Conservation (phyloP, 345 rosid species). For the Euphorbia pulcherrima region DNA sequence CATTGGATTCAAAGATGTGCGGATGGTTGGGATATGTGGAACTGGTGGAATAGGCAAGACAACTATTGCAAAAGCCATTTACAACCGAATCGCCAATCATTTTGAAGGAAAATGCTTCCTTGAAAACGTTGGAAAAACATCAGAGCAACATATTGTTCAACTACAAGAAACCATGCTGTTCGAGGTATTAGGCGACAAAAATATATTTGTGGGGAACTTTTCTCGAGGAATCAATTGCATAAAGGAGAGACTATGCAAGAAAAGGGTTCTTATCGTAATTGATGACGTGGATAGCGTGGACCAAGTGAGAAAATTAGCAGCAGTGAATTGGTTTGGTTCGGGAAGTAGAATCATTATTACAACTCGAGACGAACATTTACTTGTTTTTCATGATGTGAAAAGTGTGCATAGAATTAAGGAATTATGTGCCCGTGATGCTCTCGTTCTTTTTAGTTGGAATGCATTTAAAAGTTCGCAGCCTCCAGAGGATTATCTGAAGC, state of each 20-base stretch:
- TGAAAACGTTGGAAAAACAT: slow-evolving; percentile 6
- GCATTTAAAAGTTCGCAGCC: slow-evolving; percentile 9
- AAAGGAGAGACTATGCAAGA: slow-evolving; percentile 4
- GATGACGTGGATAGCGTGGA: slow-evolving; percentile 12
- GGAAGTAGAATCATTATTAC: slow-evolving; percentile 17
- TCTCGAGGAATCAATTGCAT: slow-evolving; percentile 11
- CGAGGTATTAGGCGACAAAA: slow-evolving; percentile 9
- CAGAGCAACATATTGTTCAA: not conserved
- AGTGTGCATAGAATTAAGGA: slow-evolving; percentile 3
- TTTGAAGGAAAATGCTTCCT: slow-evolving; percentile 19
- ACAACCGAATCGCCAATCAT: slow-evolving; percentile 11
- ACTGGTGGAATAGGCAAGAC: slow-evolving; percentile 18
- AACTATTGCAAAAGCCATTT: slow-evolving; percentile 14
- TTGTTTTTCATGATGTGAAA: slow-evolving; percentile 8
- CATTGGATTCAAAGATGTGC: slow-evolving; percentile 8
- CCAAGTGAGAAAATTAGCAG: slow-evolving; percentile 8
- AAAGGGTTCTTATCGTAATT: slow-evolving; percentile 9
- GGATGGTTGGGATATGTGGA: slow-evolving; percentile 14
- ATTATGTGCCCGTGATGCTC: slow-evolving; percentile 3
- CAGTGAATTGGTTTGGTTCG: slow-evolving; percentile 8
- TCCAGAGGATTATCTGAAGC: not conserved
- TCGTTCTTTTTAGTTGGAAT: slow-evolving; percentile 12
- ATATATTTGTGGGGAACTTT: slow-evolving; percentile 2
- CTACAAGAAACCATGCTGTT: slow-evolving; percentile 12
- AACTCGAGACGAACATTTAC: slow-evolving; percentile 13